phyloP scores from a whole-genome alignment of 73 alveolate species.

The Symbiodinium pilosum region DNA sequence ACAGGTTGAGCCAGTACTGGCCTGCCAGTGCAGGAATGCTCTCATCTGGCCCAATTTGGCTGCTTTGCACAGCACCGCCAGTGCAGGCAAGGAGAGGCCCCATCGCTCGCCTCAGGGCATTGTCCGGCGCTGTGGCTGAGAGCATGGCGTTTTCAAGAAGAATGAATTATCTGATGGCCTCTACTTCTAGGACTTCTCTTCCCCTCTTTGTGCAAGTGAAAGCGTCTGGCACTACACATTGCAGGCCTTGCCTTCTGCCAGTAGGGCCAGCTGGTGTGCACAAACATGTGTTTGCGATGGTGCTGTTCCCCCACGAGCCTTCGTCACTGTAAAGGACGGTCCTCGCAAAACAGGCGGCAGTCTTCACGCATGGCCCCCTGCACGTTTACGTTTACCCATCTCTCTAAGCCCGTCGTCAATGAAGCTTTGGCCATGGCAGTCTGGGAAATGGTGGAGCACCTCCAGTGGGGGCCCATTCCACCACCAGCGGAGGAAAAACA shows the following conservation, averaged over 20 bases:
- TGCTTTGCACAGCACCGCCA: background rate
- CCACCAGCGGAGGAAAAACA: background rate
- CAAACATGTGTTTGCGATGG: background rate
- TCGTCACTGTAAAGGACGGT: background rate
- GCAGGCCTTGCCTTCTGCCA: too few species aligned
- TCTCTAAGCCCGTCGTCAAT: background rate
- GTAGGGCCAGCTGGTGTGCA: too few species aligned
- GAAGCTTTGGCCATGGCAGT: too few species aligned
- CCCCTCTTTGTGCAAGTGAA: too few species aligned
- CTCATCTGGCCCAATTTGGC: too few species aligned
- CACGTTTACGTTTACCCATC: background rate
- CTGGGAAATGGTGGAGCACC: background rate
- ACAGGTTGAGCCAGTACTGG: background rate
- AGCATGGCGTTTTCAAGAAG: background rate
- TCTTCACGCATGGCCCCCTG: background rate
- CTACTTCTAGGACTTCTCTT: too few species aligned
- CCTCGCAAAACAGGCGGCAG: background rate
- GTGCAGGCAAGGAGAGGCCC: background rate
- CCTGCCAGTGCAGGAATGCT: background rate
- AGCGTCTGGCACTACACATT: too few species aligned
- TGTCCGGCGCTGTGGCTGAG: background rate
- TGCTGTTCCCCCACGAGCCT: background rate
- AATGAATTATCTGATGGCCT: background rate
- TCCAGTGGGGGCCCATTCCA: background rate
- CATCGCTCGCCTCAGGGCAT: background rate